Evolutionary conservation across 768 basidiomycete genomes (phyloP).

Genomic region (Exidia glandulosa): DNA sequence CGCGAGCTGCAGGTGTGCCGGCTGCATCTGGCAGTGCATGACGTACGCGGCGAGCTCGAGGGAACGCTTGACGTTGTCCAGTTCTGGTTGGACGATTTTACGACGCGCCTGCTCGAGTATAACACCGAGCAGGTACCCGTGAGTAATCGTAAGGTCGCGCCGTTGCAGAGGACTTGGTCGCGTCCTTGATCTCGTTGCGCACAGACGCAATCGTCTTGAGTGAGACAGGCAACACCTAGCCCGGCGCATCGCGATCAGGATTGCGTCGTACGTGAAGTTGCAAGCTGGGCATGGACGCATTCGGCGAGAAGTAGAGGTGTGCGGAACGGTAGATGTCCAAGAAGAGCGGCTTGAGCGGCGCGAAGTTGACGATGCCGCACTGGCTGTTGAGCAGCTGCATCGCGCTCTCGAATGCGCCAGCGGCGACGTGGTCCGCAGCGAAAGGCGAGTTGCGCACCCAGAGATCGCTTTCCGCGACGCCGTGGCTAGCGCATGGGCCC

Average conservation of each 20-base stretch:
- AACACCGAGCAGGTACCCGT: conserved; percentile 91
- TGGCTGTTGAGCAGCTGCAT: conserved; percentile 97
- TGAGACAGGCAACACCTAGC: conserved; percentile 69
- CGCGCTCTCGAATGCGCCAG: conserved; percentile 91
- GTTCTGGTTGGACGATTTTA: conserved; percentile 67
- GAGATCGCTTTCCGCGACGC: conserved; percentile 75
- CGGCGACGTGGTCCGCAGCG: conserved; percentile 89
- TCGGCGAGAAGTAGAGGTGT: conserved; percentile 75
- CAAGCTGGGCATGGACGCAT: conserved; percentile 82
- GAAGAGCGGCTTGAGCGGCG: conserved; percentile 77
- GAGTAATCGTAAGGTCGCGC: conserved; percentile 67
- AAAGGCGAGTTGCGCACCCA: conserved; percentile 94
- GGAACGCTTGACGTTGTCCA: conserved; percentile 70
- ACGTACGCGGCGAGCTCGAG: conserved; percentile 98
- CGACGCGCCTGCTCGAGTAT: conserved; percentile 88
- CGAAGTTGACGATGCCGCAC: conserved; percentile 85
- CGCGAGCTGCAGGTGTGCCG: conserved; percentile 83
- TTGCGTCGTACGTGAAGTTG: conserved; percentile 83
- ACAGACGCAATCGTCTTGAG: conserved; percentile 61
- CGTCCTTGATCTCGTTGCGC: conserved; percentile 74
- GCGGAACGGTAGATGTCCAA: conserved; percentile 80
- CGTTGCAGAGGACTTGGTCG: conserved; percentile 69
- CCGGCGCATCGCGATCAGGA: conserved; percentile 60
- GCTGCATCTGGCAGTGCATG: conserved; percentile 85
- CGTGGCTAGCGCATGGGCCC: conserved; percentile 70